Base-by-base conservation (phyloP, 129 eudicot species). In the Heracleum sosnowskyi region DNA sequence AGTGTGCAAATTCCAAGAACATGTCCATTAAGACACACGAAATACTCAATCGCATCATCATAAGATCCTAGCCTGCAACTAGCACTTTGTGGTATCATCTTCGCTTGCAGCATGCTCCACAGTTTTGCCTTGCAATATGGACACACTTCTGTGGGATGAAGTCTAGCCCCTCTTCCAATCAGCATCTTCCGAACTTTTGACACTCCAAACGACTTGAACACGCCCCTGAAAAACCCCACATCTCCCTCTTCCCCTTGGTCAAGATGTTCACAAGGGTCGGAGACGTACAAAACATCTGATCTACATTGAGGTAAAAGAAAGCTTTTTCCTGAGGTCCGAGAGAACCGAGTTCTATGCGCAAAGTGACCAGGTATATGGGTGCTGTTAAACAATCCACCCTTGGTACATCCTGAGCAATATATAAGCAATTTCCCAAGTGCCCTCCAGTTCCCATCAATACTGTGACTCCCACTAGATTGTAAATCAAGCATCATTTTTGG, bases 161-260 rank as follows among this genome's bases (percentile, higher is more conserved):
- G 84, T 66, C 84, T 88, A 28, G 98, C 96, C 26, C 82, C 85
- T 75, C 83, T 88, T 71, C 83, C 87, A 35, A 91, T 91, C 71
- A 93, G 88, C 96, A 91, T 86, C 82, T 93, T 93, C 66, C 98
- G 90, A 37, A 89, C 97, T 79, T 89, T 93, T 44, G 98, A 91
- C 60, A 81, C 84, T 5, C 90, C 86, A 88, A 93, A 93, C 44
- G 98, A 93, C 82, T 93, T 93, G 74, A 93, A 93, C 24, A 93
- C 86, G 41, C 97, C 98, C 29, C 96, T 85, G 62, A 93, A 93
- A 76, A 93, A 93, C 53, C 97, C 98, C 72, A 91, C 82, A 76
- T 93, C 98, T 71, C 98, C 98, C 8, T 94, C 98, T 72, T 94
- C 98, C 41, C 97, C 97, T 85, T 94, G 97, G 81, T 94, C 98